Evolutionary conservation across 2,329 filamentous ascomycete genomes (phyloP), one percentile per base, ranked within the genome.

Genomic region (Gremmenia infestans): DNA sequence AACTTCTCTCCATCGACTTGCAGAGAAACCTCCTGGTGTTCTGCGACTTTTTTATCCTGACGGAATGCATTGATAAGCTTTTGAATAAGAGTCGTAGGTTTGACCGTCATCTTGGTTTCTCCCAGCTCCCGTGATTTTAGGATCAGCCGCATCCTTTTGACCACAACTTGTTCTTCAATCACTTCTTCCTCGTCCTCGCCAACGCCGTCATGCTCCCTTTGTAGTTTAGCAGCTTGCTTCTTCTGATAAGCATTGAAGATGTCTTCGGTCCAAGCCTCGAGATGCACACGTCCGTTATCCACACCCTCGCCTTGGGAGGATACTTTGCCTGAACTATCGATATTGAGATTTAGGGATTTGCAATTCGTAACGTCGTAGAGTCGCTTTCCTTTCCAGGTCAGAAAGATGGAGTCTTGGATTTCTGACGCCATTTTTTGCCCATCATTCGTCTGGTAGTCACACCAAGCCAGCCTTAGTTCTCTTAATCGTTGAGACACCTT

Each of bases 301-400:
- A 81, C 79, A 1, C 80, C 78, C 8, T 73, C 68, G 32, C 67
- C 69, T 11, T 68, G 65, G 5, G 61, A 50, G 6, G 52, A 46
- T 12, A 67, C 48, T 23, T 59, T 61, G n/a, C 67, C 66, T 12
- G 72, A 66, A 2, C 66, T 63, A 52, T 77, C 74, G 3, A 77
- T 65, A 28, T 74, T 73, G 47, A 94, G 79, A 6, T 85, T 85
- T 6, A 96, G 73, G 48, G 81, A 85, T 52, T 78, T 78, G 56
- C 89, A 86, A 1, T 87, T 92, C 5, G 88, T 89, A n/a, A 81
- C 80, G 61, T 88, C 83, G 68, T 88, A 96, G 3, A 96, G 72
- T 57, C 83, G 82, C 56, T 82, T 82, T 25, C 82, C 80, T 60
- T 85, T 86, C 86, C 89, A 96, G 0, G 89, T 94, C 54, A 97